A percentile compares a stretch with the other conserved stretches of the same genome.
Evolutionary conservation across 2,329 filamentous ascomycete species (phyloP).

Genomic region (Neurospora crassa): DNA sequence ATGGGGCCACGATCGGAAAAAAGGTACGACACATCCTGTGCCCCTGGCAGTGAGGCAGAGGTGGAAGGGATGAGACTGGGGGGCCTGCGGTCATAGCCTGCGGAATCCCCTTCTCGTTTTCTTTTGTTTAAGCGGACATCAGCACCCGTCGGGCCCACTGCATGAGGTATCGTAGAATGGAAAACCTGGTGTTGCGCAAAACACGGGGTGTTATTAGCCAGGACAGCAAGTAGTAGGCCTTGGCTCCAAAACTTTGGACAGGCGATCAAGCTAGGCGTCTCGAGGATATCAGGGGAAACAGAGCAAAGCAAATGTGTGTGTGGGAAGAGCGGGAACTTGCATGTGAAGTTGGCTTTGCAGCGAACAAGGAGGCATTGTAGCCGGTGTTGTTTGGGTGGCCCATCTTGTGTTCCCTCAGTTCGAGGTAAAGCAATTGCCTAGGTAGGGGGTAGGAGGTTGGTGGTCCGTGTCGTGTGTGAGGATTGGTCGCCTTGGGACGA

Average conservation of each 20-base stretch:
- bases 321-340: neutral
- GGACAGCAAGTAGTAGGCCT: neutral
- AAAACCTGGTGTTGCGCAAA: neutral
- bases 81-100: neutral
- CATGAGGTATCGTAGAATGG: neutral
- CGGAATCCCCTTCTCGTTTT: neutral
- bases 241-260: neutral
- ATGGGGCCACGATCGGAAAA: neutral
- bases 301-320: neutral
- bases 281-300: neutral
- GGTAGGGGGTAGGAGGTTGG: neutral
- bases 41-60: neutral
- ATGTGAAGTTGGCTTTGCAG: neutral
- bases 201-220: neutral
- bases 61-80: neutral
- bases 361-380: neutral
- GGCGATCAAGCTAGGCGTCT: neutral
- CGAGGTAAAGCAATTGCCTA: neutral
- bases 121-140: neutral
- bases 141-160: neutral
- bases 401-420: neutral
- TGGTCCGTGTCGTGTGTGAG: neutral
- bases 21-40: neutral
- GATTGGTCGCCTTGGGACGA: neutral
- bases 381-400: neutral